These are phyloP conservation scores for Pestalotiopsis sp. DNA, from an alignment of 2,329 filamentous ascomycete genomes.

Conservation along the genomic window DNA sequence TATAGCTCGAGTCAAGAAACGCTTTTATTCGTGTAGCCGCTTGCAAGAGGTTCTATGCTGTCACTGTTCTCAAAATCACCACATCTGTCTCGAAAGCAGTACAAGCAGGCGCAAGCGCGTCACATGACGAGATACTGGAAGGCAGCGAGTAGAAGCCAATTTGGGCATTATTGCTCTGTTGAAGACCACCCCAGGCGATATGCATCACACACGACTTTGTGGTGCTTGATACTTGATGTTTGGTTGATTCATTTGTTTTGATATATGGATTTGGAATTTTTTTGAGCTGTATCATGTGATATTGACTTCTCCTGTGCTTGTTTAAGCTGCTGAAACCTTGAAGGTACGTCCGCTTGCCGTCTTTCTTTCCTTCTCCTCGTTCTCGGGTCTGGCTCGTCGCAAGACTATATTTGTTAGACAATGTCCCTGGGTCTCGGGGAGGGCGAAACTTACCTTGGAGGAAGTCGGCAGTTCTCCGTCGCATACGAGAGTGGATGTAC, in stretches of 20 bases:
- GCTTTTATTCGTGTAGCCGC: too few relatives aligned
- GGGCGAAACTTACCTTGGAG: conserved; percentile 76
- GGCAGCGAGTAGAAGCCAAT: not conserved
- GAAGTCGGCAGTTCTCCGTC: conserved; percentile 96
- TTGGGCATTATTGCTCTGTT: not conserved
- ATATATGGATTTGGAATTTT: not conserved
- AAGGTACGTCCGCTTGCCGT: conserved; percentile 96
- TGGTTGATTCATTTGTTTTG: not conserved
- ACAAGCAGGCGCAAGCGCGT: not conserved
- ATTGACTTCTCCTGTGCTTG: not conserved
- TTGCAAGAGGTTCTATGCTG: too few relatives aligned
- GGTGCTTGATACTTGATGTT: not conserved
- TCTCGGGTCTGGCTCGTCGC: conserved; percentile 91
- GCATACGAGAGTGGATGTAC: conserved; percentile 98
- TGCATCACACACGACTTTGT: not conserved
- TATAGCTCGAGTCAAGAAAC: too few relatives aligned
- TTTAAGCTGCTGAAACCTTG: conserved; percentile 37
- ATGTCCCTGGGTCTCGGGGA: conserved; percentile 34
- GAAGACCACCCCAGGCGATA: not conserved
- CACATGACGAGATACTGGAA: not conserved
- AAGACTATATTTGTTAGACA: conserved; percentile 64
- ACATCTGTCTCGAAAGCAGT: not conserved
- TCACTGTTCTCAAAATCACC: too few relatives aligned
- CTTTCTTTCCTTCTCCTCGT: conserved; percentile 96
- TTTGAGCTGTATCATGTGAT: not conserved